Percentiles rank a stretch among this genome's conserved stretches.
These are phyloP conservation scores for Alternaria triticimaculans DNA, from an alignment of 2,329 filamentous ascomycete genomes.

Conservation along the genomic window DNA sequence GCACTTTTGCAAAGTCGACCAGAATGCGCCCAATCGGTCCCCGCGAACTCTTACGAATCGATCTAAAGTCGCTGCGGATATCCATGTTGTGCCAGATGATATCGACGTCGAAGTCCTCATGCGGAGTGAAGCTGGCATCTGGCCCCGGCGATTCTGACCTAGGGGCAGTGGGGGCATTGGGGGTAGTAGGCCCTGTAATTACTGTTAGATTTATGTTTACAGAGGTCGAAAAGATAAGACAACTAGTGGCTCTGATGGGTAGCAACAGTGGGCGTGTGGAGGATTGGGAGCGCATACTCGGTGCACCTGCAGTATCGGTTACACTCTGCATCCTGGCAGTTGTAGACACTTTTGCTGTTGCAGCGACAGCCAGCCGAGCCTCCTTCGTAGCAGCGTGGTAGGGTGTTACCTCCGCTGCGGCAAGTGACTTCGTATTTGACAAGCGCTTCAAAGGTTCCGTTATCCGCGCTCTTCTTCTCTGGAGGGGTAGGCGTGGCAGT, in stretches of 20 bases:
- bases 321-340: slow-evolving; percentile 2
- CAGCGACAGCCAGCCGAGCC: slow-evolving; percentile 1
- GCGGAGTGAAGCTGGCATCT: not conserved
- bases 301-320: not conserved
- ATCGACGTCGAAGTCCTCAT: slow-evolving; percentile 3
- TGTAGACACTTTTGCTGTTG: not conserved
- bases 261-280: not conserved
- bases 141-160: not conserved
- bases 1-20: slow-evolving; percentile 6
- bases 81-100: slow-evolving; percentile 10
- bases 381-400: slow-evolving; percentile 5
- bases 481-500: not conserved
- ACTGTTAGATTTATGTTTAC: not conserved
- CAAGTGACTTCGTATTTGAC: not conserved
- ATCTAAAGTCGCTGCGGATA: slow-evolving; percentile 1
- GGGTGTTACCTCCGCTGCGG: not conserved
- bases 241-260: not conserved
- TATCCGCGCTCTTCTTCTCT: not conserved
- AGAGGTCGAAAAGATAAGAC: not conserved
- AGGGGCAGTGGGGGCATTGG: not conserved
- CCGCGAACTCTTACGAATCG: slow-evolving; percentile 2
- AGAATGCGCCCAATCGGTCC: slow-evolving; percentile 11
- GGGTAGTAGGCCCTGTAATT: not conserved
- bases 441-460: not conserved
- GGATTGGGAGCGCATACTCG: not conserved